These are phyloP conservation scores for Scheffersomyces coipomensis DNA, from an alignment of 805 yeast genomes.

Conservation along the genomic window DNA sequence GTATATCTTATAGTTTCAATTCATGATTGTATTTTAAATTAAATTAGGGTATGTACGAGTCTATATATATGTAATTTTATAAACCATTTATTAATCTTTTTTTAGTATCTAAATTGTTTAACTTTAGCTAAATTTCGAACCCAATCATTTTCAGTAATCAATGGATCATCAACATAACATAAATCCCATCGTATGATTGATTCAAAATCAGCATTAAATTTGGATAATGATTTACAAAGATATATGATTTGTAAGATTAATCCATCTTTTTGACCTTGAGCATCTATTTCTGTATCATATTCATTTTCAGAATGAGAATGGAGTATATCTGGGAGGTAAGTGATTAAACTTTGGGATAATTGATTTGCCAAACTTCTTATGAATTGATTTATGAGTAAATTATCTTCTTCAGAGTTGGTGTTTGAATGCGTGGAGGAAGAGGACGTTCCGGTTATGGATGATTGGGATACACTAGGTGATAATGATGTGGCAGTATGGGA, in stretches of 20 bases:
- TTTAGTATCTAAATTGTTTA: conserved; percentile 22
- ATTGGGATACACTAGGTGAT: neutral
- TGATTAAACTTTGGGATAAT: conserved; percentile 19
- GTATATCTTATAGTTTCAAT: too few species aligned
- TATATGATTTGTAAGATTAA: conserved; percentile 80
- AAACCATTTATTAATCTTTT: neutral
- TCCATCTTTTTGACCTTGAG: conserved; percentile 52
- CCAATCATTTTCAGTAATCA: conserved; percentile 36
- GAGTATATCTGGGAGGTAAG: conserved; percentile 19
- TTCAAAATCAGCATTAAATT: conserved; percentile 72
- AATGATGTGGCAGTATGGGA: neutral
- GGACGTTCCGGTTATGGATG: neutral
- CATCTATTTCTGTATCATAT: conserved; percentile 29
- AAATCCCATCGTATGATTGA: conserved; percentile 44
- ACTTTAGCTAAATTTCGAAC: conserved; percentile 30
- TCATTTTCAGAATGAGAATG: conserved; percentile 2
- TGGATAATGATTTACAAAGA: conserved; percentile 80
- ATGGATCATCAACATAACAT: conserved; percentile 17
- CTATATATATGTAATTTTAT: neutral
- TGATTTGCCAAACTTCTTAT: conserved; percentile 27
- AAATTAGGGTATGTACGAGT: neutral
- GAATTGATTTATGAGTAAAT: conserved; percentile 23
- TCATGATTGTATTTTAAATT: neutral
- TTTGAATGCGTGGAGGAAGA: conserved; percentile 6
- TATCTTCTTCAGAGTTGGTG: conserved; percentile 16